Evolutionary conservation across 1,139 yeast genomes (phyloP), one percentile per base, ranked within the genome.

Genomic region (Taiozyma onychis): DNA sequence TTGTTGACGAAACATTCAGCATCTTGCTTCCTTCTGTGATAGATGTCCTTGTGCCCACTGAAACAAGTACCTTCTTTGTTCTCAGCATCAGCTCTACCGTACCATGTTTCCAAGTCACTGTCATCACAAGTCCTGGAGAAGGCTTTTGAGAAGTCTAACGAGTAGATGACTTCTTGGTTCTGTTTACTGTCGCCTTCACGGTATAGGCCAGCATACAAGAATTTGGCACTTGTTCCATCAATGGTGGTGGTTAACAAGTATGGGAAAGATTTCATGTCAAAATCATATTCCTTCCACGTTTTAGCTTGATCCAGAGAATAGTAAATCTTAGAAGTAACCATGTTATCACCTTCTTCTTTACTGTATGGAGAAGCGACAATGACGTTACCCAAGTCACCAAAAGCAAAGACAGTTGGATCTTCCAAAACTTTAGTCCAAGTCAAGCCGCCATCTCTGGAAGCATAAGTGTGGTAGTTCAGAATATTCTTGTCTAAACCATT

Each of bases 321-420:
- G 53, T 71, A 73, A 43, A 80, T 11, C 26, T 48, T 68, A 6
- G 69, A 57, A 14, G 63, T 58, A 6, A 63, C 56, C 43, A 66
- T 59, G 11, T 51, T 53, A 47, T 62, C 66, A 10, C 66, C 54
- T 9, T 68, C 60, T 3, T 34, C 48, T 13, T 58, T 61, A 16
- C 53, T 58, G 46, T 67, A 73, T 18, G 83, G 83, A 7, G 81
- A 71, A 3, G 90, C 88, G 2, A 87, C 70, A 43, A 88, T 76
- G 6, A 88, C 66, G 63, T 88, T 88, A 46, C 96, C 97, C 52
- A 80, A 79, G 66, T 89, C 96, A 49, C 95, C 96, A 68, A 83
- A 85, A 0, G 85, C 74, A 57, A 78, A 83, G 6, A 74, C 61
- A 44, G 81, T 73, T 2, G 90, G 81, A 41, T 73, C 77, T 41